Percentiles rank a stretch among this genome's conserved stretches.
Evolutionary conservation across 305 asterid genomes (phyloP).

Genomic region (Andrographis paniculata): DNA sequence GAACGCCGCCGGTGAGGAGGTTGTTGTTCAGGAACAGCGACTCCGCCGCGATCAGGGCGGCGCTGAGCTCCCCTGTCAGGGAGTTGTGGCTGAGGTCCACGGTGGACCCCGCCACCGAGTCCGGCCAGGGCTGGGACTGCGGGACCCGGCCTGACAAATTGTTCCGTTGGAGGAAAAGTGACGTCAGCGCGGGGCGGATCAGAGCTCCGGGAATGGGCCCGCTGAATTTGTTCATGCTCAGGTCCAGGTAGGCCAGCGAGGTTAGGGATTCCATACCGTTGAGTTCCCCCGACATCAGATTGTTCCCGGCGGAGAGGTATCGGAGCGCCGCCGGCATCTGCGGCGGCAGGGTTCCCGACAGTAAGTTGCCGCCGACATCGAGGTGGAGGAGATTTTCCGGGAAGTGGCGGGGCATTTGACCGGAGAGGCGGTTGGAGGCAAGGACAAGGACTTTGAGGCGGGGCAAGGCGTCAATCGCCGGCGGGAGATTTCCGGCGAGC

Average conservation of each 20-base stretch:
- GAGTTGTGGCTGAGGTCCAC: constrained; percentile 72
- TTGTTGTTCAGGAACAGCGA: constrained; percentile 58
- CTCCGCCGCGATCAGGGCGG: constrained; percentile 43
- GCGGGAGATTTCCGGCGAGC: constrained; percentile 42
- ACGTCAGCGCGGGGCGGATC: constrained; percentile 42
- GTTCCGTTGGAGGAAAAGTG: constrained; percentile 81
- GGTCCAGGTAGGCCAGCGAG: constrained; percentile 52
- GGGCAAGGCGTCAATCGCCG: constrained; percentile 13
- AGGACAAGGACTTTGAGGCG: constrained; percentile 39
- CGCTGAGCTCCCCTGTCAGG: constrained; percentile 42
- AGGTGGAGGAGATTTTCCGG: constrained; percentile 48
- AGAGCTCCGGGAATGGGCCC: constrained; percentile 57
- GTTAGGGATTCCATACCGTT: constrained; percentile 27
- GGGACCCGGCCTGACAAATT: constrained; percentile 67
- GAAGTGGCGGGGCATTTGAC: constrained; percentile 28
- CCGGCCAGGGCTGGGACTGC: constrained; percentile 16
- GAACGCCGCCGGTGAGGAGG: constrained; percentile 47
- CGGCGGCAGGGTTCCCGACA: constrained; percentile 40
- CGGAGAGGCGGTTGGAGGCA: constrained; percentile 38
- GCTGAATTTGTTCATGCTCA: constrained; percentile 58
- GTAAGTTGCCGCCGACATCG: constrained; percentile 42
- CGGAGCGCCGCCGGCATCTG: constrained; percentile 48
- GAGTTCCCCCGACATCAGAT: constrained; percentile 57
- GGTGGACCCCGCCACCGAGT: constrained; percentile 33
- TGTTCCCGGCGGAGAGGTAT: constrained; percentile 44